Base-by-base conservation (phyloP, 257 asterid species). In the Ehretia macrophylla region DNA sequence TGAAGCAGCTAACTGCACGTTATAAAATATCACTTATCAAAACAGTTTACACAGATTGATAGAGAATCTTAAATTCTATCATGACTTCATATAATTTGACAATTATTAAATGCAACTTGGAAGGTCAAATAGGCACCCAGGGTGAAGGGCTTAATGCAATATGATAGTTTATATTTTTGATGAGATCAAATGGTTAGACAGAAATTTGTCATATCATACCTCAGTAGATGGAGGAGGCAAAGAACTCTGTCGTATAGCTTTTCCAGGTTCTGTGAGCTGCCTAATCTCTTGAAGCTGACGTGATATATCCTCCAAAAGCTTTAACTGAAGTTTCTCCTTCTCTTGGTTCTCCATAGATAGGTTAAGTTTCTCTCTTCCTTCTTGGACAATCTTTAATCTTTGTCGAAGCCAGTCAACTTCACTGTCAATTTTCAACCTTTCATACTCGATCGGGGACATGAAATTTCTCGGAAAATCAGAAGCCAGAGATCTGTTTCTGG, bases 351-450 rank as follows among this genome's bases (percentile, higher is more conserved):
- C 97, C 69, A 70, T 62, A 40, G 81, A 66, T n/a, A 78, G 21
- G 76, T 83, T 69, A 71, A 90, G 83, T 58, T 75, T 87, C 66
- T 72, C 90, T 74, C 92, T 83, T 48, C 88, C 95, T 64, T 85
- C 85, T 72, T 82, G 88, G 52, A 90, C 87, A 56, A 57, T 68
- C 73, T 67, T 79, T 39, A 90, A 72, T 64, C 87, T 81, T 64
- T 85, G 95, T 61, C 70, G 76, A 62, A 87, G 91, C 56, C 73
- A 54, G 48, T 75, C 75, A 56, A 87, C 78, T 76, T 90, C 96
- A 65, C 48, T 22, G 67, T 80, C 91, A 51, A 85, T 78, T 65
- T 81, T 81, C 47, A 76, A 59, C 86, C 83, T 75, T 60, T 83
- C 91, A 67, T 71, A 59, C 40, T 85, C 86, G 58, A 75, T 37